phyloP scores from a whole-genome alignment of 352 stramenopile genomes.

The Globisporangium echinulatum region DNA sequence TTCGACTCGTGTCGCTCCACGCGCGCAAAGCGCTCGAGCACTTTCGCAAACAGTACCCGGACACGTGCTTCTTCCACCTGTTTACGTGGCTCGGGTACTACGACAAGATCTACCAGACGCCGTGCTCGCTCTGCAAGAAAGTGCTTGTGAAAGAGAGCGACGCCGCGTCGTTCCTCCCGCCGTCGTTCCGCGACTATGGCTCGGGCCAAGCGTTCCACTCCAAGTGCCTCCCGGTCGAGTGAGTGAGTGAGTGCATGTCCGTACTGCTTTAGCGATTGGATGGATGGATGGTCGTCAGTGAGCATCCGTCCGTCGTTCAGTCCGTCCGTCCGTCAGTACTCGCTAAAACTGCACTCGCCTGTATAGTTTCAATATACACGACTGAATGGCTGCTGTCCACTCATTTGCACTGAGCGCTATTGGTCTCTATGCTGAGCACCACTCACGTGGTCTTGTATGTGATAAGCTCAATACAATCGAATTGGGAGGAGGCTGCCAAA shows the following conservation, averaged over 20 bases:
- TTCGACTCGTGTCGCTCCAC: slow-evolving; percentile 72
- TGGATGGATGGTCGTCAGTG: no score
- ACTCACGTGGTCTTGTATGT: no score
- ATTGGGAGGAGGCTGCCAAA: slow-evolving; percentile 68
- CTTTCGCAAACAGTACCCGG: slow-evolving; percentile 79
- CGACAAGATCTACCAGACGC: slow-evolving; percentile 87
- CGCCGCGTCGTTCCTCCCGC: slow-evolving; percentile 73
- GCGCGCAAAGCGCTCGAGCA: slow-evolving; percentile 72
- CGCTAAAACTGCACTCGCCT: no score
- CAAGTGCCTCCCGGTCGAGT: slow-evolving; percentile 71
- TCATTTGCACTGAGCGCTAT: slow-evolving; percentile 8
- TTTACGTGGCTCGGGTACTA: slow-evolving; percentile 84
- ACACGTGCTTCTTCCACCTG: slow-evolving; percentile 84
- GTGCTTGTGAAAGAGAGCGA: slow-evolving; percentile 77
- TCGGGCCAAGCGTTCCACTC: slow-evolving; percentile 77
- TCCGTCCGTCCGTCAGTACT: no score
- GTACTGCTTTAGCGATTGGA: background rate
- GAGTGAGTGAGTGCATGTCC: background rate
- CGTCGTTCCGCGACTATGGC: slow-evolving; percentile 81
- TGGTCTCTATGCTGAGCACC: background rate
- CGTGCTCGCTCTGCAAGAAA: slow-evolving; percentile 82
- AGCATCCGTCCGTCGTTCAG: no score
- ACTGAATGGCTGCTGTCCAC: background rate
- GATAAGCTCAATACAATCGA: slow-evolving; percentile 25
- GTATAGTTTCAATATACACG: no score